Conservation (phyloP, 202 grass and related monocot genomes). For the Cymbopogon flexuosus region DNA sequence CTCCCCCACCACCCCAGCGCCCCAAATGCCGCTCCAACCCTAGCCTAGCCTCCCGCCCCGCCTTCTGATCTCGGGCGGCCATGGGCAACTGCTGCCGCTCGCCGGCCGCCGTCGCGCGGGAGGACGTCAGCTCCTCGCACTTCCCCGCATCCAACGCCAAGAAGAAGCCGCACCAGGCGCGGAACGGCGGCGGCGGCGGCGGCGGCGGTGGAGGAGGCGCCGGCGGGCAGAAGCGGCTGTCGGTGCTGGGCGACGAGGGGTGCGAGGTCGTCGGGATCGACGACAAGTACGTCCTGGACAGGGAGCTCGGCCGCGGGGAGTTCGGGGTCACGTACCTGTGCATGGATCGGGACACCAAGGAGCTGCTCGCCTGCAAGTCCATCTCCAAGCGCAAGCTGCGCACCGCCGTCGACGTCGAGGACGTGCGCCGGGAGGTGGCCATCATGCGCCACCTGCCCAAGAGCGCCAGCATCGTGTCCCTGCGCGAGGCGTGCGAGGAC, state of each 20-base stretch:
- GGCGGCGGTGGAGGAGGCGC: constrained; percentile 25
- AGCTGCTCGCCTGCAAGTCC: constrained; percentile 95
- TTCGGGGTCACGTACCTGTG: constrained; percentile 98
- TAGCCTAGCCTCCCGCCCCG: constrained; percentile 57
- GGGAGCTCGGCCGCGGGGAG: constrained; percentile 96
- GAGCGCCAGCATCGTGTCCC: constrained; percentile 67
- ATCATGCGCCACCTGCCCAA: constrained; percentile 95
- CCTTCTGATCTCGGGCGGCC: constrained; percentile 23
- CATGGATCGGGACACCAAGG: constrained; percentile 76
- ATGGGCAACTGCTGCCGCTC: constrained; percentile 99
- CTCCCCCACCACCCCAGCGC: constrained; percentile 14
- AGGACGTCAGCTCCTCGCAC: constrained; percentile 77
- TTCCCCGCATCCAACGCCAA: constrained; percentile 55
- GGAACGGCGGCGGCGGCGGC: constrained; percentile 27
- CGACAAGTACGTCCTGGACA: constrained; percentile 76
- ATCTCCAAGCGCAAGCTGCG: constrained; percentile 97
- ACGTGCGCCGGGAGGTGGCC: constrained; percentile 94
- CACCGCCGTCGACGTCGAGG: constrained; percentile 88
- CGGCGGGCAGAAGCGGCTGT: constrained; percentile 52
- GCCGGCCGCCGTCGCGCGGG: constrained; percentile 79
- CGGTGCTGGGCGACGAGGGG: constrained; percentile 65
- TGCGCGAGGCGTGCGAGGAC: constrained; percentile 95
- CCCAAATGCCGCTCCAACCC: constrained; percentile 54
- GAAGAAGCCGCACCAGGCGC: constrained; percentile 58
- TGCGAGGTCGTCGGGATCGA: constrained; percentile 62